phyloP scores from a whole-genome alignment of 2,329 filamentous ascomycete genomes.

The Apiospora kogelbergensis region DNA sequence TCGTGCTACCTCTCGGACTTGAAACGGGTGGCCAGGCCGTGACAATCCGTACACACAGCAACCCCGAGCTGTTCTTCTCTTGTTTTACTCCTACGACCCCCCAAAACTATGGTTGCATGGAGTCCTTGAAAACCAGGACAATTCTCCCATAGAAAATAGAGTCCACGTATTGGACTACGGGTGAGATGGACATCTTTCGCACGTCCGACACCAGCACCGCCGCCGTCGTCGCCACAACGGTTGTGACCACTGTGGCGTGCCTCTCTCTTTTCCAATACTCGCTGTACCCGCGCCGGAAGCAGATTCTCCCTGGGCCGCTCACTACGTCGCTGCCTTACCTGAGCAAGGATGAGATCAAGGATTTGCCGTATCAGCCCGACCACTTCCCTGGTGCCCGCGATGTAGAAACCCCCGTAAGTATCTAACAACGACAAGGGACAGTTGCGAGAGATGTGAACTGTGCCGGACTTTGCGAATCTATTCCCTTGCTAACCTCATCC shows the following conservation, averaged over 20 bases:
- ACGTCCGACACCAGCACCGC: constrained; percentile 19
- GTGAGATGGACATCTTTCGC: not conserved
- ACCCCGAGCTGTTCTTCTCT: not conserved
- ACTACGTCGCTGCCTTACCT: constrained; percentile 38
- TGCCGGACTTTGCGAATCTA: not conserved
- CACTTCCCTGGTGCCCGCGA: constrained; percentile 72
- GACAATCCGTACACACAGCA: not conserved
- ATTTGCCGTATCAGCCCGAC: constrained; percentile 62
- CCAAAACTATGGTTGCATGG: not conserved
- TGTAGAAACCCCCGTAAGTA: constrained; percentile 62
- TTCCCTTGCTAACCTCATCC: not conserved
- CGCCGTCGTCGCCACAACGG: constrained; percentile 39
- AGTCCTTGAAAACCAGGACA: not conserved
- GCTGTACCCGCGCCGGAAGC: constrained; percentile 41
- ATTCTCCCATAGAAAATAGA: not conserved
- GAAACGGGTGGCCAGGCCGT: not conserved
- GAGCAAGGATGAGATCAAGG: constrained; percentile 35
- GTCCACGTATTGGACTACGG: not conserved
- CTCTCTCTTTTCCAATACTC: constrained; percentile 34
- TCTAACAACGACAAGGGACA: not conserved
- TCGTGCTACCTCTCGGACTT: not conserved
- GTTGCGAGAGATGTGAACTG: not conserved
- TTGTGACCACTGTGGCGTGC: constrained; percentile 41
- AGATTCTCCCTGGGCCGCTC: constrained; percentile 45
- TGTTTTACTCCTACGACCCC: not conserved